Conservation (phyloP, 768 basidiomycete species). For the Collybiopsis confluens region DNA sequence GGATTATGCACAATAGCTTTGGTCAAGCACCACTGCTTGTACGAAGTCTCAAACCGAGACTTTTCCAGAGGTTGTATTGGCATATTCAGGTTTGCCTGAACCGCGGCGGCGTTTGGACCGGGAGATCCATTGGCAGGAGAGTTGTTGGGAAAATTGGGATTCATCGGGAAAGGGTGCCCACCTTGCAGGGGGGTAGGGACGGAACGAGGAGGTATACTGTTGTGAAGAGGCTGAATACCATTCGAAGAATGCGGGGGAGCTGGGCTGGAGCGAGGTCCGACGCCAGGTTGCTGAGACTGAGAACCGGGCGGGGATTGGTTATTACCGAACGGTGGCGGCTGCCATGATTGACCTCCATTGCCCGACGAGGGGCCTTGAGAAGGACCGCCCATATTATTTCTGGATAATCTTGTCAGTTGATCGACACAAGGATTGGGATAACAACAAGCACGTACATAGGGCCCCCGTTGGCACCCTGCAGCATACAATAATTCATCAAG, state of each 20-base stretch:
- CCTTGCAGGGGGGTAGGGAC: constrained; percentile 33
- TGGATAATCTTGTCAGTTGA: neutral
- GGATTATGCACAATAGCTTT: constrained; percentile 35
- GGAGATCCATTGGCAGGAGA: constrained; percentile 27
- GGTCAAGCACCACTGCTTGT: constrained; percentile 42
- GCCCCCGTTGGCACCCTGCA: constrained; percentile 11
- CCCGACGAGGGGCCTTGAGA: neutral
- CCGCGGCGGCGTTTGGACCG: constrained; percentile 15
- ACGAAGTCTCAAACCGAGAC: constrained; percentile 46
- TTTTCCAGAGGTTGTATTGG: constrained; percentile 42
- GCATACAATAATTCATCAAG: constrained; percentile 20
- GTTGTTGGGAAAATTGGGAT: constrained; percentile 4
- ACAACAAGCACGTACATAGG: constrained; percentile 28
- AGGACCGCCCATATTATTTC: neutral
- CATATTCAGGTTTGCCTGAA: constrained; percentile 17
- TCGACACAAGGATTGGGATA: neutral
- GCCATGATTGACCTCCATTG: constrained; percentile 1
- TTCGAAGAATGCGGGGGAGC: constrained; percentile 29
- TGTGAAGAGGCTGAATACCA: constrained; percentile 16
- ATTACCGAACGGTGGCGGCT: neutral
- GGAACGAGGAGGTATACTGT: constrained; percentile 33
- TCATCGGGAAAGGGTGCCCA: constrained; percentile 14
- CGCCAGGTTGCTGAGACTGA: neutral
- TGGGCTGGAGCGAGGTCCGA: constrained; percentile 16
- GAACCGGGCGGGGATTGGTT: neutral